A percentile compares a stretch with the other conserved stretches of the same genome.
These are phyloP conservation scores for Flaveria robusta DNA, from an alignment of 129 eudicot species.

Conservation along the genomic window DNA sequence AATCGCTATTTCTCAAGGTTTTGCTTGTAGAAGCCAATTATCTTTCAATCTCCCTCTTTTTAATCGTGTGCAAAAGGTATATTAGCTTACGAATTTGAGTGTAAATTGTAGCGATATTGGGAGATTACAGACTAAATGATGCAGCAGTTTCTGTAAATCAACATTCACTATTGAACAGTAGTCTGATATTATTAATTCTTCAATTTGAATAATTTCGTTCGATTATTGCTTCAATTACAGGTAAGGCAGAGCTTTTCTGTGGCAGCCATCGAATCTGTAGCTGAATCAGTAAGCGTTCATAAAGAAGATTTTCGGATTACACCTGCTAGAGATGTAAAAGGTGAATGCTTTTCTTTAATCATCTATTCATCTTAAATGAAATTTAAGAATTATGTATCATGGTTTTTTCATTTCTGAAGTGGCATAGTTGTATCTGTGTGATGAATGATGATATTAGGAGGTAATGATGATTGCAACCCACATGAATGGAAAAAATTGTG, in stretches of 20 bases:
- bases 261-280: conserved; percentile 35
- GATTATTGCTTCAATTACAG: conserved; percentile 15
- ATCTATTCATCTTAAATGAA: not conserved
- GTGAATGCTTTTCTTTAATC: conserved; percentile 15
- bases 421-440: not conserved
- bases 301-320: conserved; percentile 27
- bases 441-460: conserved; percentile 24
- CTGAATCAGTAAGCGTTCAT: conserved; percentile 33
- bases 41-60: conserved; percentile 40
- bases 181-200: not conserved
- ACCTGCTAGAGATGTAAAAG: conserved; percentile 36
- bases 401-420: not conserved
- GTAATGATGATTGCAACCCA: conserved; percentile 34
- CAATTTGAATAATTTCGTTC: not conserved
- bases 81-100: not conserved
- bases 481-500: conserved; percentile 59
- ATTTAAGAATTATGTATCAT: not conserved
- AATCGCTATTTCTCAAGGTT: conserved; percentile 45
- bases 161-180: not conserved
- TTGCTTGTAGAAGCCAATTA: conserved; percentile 42
- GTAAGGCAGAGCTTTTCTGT: conserved; percentile 36
- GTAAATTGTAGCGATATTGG: not conserved
- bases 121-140: not conserved
- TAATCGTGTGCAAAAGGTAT: conserved; percentile 39
- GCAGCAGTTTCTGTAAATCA: not conserved